phyloP scores from a whole-genome alignment of 352 stramenopile species.

The Pythium monospermum region DNA sequence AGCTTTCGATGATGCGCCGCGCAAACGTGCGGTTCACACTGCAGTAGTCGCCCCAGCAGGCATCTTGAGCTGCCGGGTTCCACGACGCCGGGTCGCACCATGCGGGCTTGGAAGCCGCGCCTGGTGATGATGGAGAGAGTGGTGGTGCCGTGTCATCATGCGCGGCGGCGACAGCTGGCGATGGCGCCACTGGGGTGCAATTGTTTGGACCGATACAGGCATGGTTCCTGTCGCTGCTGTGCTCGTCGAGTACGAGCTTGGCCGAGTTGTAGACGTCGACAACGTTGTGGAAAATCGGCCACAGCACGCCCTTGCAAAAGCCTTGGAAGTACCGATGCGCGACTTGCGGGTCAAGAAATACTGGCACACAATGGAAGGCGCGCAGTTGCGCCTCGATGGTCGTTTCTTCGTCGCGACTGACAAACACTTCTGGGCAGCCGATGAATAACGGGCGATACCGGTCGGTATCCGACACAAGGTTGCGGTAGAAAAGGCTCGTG shows the following conservation, averaged over 20 bases:
- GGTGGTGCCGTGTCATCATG: neutral
- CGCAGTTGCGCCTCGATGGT: constrained; percentile 73
- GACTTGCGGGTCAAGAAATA: constrained; percentile 91
- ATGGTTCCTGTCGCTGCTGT: too few relatives aligned
- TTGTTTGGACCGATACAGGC: neutral
- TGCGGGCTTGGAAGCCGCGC: constrained; percentile 3
- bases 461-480: constrained; percentile 46
- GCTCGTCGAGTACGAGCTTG: constrained; percentile 54
- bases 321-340: constrained; percentile 85
- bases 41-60: constrained; percentile 77
- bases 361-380: constrained; percentile 92
- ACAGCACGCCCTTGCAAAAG: constrained; percentile 98
- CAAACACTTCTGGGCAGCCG: constrained; percentile 71
- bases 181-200: neutral
- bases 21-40: constrained; percentile 56
- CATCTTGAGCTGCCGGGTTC: constrained; percentile 72
- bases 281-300: constrained; percentile 97
- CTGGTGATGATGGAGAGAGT: neutral
- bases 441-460: constrained; percentile 63
- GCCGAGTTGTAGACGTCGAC: constrained; percentile 93
- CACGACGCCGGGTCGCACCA: constrained; percentile 70
- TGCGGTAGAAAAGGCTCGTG: constrained; percentile 73
- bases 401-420: constrained; percentile 48
- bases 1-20: constrained; percentile 53
- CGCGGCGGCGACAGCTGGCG: neutral